Conservation (phyloP, 495 filamentous ascomycete species). For the Hyaloscypha hepaticicola region DNA sequence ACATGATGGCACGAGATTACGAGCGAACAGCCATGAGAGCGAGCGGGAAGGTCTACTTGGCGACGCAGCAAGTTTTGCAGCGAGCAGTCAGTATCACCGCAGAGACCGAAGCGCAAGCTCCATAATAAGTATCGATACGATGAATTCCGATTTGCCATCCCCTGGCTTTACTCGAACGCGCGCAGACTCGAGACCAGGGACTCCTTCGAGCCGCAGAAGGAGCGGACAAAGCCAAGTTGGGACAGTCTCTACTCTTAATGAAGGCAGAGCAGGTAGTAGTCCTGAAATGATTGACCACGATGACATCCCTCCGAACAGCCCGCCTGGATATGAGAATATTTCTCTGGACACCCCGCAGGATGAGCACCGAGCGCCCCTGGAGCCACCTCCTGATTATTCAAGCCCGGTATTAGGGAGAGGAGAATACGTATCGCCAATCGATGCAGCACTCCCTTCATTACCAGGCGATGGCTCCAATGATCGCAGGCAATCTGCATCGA, state of each 20-base stretch:
- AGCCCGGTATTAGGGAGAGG: constrained; percentile 36
- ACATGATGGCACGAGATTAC: constrained; percentile 83
- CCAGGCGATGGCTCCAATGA: constrained; percentile 16
- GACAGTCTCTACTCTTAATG: background rate
- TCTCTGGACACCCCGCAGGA: constrained; percentile 41
- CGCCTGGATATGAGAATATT: constrained; percentile 56
- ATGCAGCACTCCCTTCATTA: constrained; percentile 24
- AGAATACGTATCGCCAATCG: constrained; percentile 12
- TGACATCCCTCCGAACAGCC: constrained; percentile 45
- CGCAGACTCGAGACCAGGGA: constrained; percentile 25
- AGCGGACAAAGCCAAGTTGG: constrained; percentile 4
- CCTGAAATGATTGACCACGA: constrained; percentile 35
- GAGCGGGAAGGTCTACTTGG: constrained; percentile 72
- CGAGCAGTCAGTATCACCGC: constrained; percentile 36
- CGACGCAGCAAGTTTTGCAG: constrained; percentile 62
- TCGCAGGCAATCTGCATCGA: background rate
- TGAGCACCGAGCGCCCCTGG: constrained; percentile 26
- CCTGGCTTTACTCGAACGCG: constrained; percentile 28
- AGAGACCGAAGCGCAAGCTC: constrained; percentile 46
- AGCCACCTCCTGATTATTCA: constrained; percentile 51
- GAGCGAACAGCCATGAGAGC: constrained; percentile 76
- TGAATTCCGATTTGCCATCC: constrained; percentile 32
- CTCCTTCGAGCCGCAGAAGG: constrained; percentile 11
- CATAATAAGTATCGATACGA: constrained; percentile 47
- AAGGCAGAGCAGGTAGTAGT: constrained; percentile 30